These are phyloP conservation scores for Apiotrichum mycotoxinovorans DNA, from an alignment of 1,284 basidiomycete species.

Conservation along the genomic window DNA sequence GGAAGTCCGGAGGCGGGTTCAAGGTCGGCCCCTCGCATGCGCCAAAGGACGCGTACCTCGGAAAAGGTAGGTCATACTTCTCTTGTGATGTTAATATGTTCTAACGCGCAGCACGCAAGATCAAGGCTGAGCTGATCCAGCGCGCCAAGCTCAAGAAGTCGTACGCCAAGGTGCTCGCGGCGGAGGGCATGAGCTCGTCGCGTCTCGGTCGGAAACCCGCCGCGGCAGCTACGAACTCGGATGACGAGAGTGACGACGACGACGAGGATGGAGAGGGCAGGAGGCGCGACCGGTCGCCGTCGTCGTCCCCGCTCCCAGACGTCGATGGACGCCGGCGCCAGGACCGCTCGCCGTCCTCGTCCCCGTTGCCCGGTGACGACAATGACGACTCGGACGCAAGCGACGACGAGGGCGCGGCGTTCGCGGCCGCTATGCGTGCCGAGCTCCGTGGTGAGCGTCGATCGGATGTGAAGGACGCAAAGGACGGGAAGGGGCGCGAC, in stretches of 20 bases:
- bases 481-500: neutral
- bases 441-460: neutral
- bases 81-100: neutral
- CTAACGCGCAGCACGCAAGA: constrained; percentile 49
- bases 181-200: constrained; percentile 46
- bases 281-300: neutral
- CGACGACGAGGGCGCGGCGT: constrained; percentile 11
- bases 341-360: constrained; percentile 2
- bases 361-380: constrained; percentile 5
- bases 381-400: constrained; percentile 3
- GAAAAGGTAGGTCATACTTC: constrained; percentile 48
- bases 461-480: neutral
- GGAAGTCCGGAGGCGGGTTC: constrained; percentile 23
- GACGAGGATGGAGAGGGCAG: neutral
- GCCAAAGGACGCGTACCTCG: constrained; percentile 48
- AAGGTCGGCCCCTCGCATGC: constrained; percentile 46
- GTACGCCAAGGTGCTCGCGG: constrained; percentile 53
- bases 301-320: constrained; percentile 5
- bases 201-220: constrained; percentile 28
- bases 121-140: constrained; percentile 55
- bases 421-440: constrained; percentile 7
- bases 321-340: neutral
- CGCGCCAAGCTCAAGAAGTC: constrained; percentile 55
- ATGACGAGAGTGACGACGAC: neutral
- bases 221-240: constrained; percentile 10